Evolutionary conservation across 306 rosid species (phyloP), one percentile per base, ranked within the genome.

Genomic region (Carpinus fangiana): DNA sequence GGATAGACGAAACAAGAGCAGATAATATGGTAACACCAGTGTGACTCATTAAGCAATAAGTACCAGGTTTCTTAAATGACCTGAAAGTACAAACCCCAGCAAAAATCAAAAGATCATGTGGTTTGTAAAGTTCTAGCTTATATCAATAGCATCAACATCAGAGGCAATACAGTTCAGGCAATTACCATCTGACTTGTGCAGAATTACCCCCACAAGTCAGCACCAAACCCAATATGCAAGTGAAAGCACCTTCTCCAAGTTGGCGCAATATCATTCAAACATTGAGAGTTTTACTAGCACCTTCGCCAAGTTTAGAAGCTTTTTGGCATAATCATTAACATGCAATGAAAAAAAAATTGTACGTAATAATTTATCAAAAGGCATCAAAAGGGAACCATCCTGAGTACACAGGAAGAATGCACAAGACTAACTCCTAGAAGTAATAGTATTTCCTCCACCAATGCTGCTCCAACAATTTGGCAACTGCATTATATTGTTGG

Each of bases 1-100:
- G 76, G 61, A 78, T 38, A 36, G 73, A 48, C 74, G 67, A 82
- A 36, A 72, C 47, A 79, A 36, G 51, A 50, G 17, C 31, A 74
- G 70, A 21, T 43, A 76, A 73, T 54, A 80, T 55, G 28, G 28
- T 16, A 61, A 59, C n/a, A 31, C 43, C 1, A 13, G n/a, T 31
- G 11, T 28, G n/a, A 61, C n/a, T 31, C 43, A 12, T 13, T 26
- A 61, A 59, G 36, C 17, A 23, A 61, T 61, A 3, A 61, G 13
- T 11, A 12, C 67, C 18, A 28, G 67, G 67, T 61, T 61, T 61
- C 4, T 60, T 12, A 26, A 60, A 8, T 28, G 34, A 23, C 67
- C 12, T 26, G 17, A 65, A 17, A 17, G 48, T 8, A 65, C 70
- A 65, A 65, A 65, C 3, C 21, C 46, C 13, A 65, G 21, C 48